Conservation (phyloP, 2,329 filamentous ascomycete genomes). For the Passalora sequoiae region DNA sequence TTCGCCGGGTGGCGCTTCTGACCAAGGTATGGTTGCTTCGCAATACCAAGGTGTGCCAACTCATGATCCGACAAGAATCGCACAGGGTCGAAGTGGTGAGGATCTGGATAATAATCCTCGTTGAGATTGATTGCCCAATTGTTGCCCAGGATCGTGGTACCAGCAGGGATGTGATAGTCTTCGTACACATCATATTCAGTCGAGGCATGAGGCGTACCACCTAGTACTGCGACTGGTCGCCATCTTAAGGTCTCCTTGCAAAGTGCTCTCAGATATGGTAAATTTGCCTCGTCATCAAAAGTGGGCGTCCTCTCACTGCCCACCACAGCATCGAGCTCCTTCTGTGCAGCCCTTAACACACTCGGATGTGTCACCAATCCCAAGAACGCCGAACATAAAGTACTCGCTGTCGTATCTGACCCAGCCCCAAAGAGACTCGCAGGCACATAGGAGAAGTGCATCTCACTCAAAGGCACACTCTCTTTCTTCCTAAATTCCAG, state of each 20-base stretch:
- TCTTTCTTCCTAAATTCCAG: slow-evolving; percentile 40
- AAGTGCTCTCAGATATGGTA: slow-evolving; percentile 27
- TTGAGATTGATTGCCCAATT: slow-evolving; percentile 38
- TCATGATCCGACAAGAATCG: slow-evolving; percentile 7
- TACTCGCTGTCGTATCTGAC: slow-evolving; percentile 48
- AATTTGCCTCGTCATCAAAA: slow-evolving; percentile 23
- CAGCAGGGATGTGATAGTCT: slow-evolving; percentile 27
- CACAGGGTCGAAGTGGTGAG: slow-evolving; percentile 9
- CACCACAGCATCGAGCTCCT: slow-evolving; percentile 27
- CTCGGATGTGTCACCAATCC: slow-evolving; percentile 45
- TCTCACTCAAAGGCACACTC: slow-evolving; percentile 37
- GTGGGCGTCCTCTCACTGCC: slow-evolving; percentile 22
- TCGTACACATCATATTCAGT: slow-evolving; percentile 20
- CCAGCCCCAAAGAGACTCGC: slow-evolving; percentile 46
- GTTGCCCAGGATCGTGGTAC: slow-evolving; percentile 44
- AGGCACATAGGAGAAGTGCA: slow-evolving; percentile 43
- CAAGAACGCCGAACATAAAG: slow-evolving; percentile 46
- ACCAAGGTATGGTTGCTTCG: background rate
- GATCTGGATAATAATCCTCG: slow-evolving; percentile 8
- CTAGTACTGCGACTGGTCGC: slow-evolving; percentile 25
- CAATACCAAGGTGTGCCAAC: background rate
- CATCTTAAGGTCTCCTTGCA: slow-evolving; percentile 34
- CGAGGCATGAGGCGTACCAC: slow-evolving; percentile 36
- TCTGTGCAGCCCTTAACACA: slow-evolving; percentile 34
- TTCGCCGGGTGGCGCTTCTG: slow-evolving; percentile 3